Evolutionary conservation across 495 filamentous ascomycete species (phyloP).

Genomic region (Achaetomiella virescens): DNA sequence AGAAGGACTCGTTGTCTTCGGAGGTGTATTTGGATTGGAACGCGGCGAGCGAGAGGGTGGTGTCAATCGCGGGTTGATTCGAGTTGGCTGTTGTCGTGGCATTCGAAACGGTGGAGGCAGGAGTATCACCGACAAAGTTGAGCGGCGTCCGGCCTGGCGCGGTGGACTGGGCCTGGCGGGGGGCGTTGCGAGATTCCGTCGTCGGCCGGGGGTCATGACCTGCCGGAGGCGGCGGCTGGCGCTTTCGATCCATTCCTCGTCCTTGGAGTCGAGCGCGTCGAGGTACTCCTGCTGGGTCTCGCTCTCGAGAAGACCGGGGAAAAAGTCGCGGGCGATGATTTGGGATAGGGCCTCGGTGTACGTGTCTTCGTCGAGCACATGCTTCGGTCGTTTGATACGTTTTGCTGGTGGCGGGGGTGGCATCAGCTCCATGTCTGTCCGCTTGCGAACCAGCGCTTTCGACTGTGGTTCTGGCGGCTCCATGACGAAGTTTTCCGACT

Average conservation of each 20-base stretch:
- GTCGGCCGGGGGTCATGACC: slow-evolving; percentile 71
- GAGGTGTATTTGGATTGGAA: slow-evolving; percentile 93
- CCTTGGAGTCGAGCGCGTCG: slow-evolving; percentile 77
- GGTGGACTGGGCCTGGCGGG: slow-evolving; percentile 25
- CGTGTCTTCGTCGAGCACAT: slow-evolving; percentile 86
- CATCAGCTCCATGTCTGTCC: slow-evolving; percentile 71
- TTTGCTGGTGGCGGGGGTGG: slow-evolving; percentile 83
- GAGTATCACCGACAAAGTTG: slow-evolving; percentile 59
- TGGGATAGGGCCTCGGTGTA: slow-evolving; percentile 88
- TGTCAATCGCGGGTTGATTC: slow-evolving; percentile 56
- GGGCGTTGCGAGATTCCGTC: slow-evolving; percentile 24
- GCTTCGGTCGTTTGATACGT: slow-evolving; percentile 85
- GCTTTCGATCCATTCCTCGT: slow-evolving; percentile 79
- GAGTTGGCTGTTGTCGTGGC: slow-evolving; percentile 21
- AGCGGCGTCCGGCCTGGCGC: slow-evolving; percentile 40
- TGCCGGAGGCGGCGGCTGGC: slow-evolving; percentile 66
- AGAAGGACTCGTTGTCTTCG: slow-evolving; percentile 96
- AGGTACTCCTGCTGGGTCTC: slow-evolving; percentile 88
- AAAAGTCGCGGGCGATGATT: slow-evolving; percentile 96
- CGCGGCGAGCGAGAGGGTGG: slow-evolving; percentile 69
- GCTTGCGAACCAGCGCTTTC: slow-evolving; percentile 56
- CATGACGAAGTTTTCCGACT: slow-evolving; percentile 22
- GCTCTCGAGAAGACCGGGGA: slow-evolving; percentile 81
- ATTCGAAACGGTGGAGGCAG: slow-evolving; percentile 40
- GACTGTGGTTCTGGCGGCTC: slow-evolving; percentile 21